Conservation (phyloP, 2,329 filamentous ascomycete species). For the Raffaelea arxii region DNA sequence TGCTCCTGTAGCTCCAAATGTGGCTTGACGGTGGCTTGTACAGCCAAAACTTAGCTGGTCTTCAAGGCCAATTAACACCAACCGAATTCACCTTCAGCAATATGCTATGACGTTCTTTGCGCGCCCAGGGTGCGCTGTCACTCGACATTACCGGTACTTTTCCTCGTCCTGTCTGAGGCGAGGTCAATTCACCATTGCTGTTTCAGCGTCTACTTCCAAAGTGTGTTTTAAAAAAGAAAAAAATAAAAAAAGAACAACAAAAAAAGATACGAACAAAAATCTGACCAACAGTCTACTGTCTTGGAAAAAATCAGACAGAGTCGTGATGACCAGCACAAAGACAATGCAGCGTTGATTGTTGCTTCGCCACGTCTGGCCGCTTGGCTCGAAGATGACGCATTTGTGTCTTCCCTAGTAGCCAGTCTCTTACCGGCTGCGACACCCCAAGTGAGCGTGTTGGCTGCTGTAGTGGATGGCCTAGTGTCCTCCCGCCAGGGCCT, state of each 20-base stretch:
- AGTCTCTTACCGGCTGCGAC: slow-evolving; percentile 10
- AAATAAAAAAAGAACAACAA: background rate
- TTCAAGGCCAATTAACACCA: no score
- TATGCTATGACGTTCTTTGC: no score
- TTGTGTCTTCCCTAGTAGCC: slow-evolving; percentile 23
- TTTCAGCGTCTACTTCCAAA: slow-evolving; percentile 7
- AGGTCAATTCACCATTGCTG: slow-evolving; percentile 12
- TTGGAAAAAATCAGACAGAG: slow-evolving; percentile 6
- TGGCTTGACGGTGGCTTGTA: no score
- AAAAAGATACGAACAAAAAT: background rate
- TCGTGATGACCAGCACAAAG: slow-evolving; percentile 2
- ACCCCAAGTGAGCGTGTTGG: slow-evolving; percentile 35
- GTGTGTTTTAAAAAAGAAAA: slow-evolving; percentile 3
- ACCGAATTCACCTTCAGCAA: no score
- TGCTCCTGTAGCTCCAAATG: no score
- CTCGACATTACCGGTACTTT: slow-evolving; percentile 1
- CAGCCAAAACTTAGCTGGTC: no score
- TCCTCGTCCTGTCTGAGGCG: background rate
- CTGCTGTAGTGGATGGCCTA: slow-evolving; percentile 48
- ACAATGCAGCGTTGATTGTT: slow-evolving; percentile 37
- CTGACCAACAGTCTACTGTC: slow-evolving; percentile 6
- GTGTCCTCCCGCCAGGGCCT: slow-evolving; percentile 21
- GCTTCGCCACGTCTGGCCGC: slow-evolving; percentile 37
- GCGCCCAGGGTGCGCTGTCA: no score
- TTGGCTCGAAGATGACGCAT: slow-evolving; percentile 33